Base-by-base conservation (phyloP, 2,329 filamentous ascomycete species). In the Colletotrichum gigasporum region DNA sequence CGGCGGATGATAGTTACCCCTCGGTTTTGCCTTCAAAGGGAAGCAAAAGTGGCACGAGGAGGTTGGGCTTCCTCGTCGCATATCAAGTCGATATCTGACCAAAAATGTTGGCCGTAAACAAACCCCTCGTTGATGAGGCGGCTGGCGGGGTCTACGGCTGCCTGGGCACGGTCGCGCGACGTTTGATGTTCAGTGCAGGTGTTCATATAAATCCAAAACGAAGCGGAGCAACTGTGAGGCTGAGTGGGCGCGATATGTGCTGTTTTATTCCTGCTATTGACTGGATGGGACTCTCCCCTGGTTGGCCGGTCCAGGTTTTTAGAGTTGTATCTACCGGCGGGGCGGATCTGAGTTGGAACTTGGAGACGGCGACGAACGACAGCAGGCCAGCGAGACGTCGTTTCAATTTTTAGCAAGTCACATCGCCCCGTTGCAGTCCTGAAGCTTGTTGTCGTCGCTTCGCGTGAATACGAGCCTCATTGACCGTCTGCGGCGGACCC, bases 251-350 rank as follows among this genome's bases (percentile, higher is more conserved):
- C n/a, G 35, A 39, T 16, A 39, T n/a, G 35, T 16, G n/a, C n/a
- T n/a, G n/a, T n/a, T n/a, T n/a, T n/a, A n/a, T n/a, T n/a, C n/a
- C n/a, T n/a, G n/a, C n/a, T n/a, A n/a, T 16, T 16, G 35, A 5
- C 5, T 39, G 16, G 16, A 14, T 16, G n/a, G 16, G 35, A 3
- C 35, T 16, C 14, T n/a, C 35, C 24, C 24, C 16, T n/a, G 50
- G 35, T 42, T 30, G 35, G 35, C 12, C 41, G 5, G 41, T 34
- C n/a, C 14, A 20, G 28, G 11, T 24, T 16, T 24, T 53, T 41
- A 53, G 50, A 53, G 50, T 53, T 42, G 5, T 30, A n/a, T n/a
- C 50, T 42, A 53, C 50, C 50, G 22, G 10, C 32, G 14, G 22
- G 34, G 50, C 35, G 50, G 50, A 42, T 53, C n/a, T 20, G 18